Evolutionary conservation across 352 stramenopile genomes (phyloP), one percentile per base, ranked within the genome.

Genomic region (Aphanomyces stellatus): DNA sequence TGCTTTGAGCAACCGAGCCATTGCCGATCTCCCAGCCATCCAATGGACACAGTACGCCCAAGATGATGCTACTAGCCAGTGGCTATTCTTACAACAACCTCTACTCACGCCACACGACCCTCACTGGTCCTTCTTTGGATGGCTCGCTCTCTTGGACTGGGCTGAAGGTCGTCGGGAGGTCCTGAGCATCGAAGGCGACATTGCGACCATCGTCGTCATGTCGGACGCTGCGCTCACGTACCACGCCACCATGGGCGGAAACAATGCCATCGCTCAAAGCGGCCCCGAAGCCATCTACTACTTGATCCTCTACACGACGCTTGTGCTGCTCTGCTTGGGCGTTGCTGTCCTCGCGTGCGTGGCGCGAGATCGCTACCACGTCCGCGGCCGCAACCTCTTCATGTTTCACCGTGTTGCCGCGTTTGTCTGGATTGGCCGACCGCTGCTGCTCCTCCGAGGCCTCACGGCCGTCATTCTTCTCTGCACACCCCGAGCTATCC

Each of bases 71-170:
- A 17, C 37, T 8, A 17, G 37, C 37, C 37, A 43, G 8, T 43
- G 37, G 37, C 17, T 43, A 8, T 43, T 43, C 8, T 17, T 43
- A 17, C 37, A 17, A 17, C 37, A 43, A 43, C 37, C 37, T 17
- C 37, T 43, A 17, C 37, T 43, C 8, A 17, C 37, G 8, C 37
- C 37, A 8, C 8, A 43, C 37, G 37, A 43, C 37, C 7, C 13
- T 17, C 30, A 19, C 13, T 63, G 55, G 55, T 48, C 27, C 8
- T 63, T 51, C n/a, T 17, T 63, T 56, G 55, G 55, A 11, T 63
- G 35, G 19, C n/a, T 63, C 7, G 33, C 35, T 6, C 24, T 63
- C 13, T 10, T 42, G 22, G 55, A 63, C 22, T 63, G 55, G 41
- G 55, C 48, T 19, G 1, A 4, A 22, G 55, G 55, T 11, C 22